Evolutionary conservation across 768 basidiomycete species (phyloP), one percentile per base, ranked within the genome.

Genomic region (Termitomyces sp.): DNA sequence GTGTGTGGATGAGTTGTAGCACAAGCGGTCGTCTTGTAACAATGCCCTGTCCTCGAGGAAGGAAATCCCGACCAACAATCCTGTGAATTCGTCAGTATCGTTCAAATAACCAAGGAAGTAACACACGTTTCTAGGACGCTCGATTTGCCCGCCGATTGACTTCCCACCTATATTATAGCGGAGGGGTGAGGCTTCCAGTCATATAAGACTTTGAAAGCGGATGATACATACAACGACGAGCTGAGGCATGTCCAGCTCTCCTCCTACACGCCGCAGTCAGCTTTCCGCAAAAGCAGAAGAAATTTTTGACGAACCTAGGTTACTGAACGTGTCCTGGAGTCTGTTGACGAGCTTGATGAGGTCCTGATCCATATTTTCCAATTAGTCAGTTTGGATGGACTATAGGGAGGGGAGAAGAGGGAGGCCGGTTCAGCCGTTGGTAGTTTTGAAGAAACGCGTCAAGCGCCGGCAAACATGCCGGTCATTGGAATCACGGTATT

Each of bases 111-210:
- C 56, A 60, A 55, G 52, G 65, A 36, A n/a, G 66, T 49, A 82
- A 31, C 91, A 68, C 68, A 94, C 94, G 91, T 98, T 77, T 98
- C 96, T 59, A 98, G 84, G 57, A 94, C 93, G 73, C 92, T 94
- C 40, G 95, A 97, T 79, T 97, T 98, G 63, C 96, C 96, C 37
- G 94, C 88, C 45, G 95, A 97, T 76, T 98, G 96, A 68, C 94
- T 96, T 60, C 96, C 96, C 69, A 98, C 94, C 94, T 96, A 25
- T 11, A 59, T 4, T 50, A 60, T 31, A 42, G 36, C 56, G 43
- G 42, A 6, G n/a, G 37, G 8, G 29, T 61, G 34, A 66, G 48
- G 40, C 34, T 53, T 56, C 17, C 15, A 46, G 29, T 29, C 7
- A 47, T 40, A 31, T 31, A 42, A 32, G 17, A 38, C 4, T 10